phyloP scores from a whole-genome alignment of 345 rosid species.

The Linum trigynum region DNA sequence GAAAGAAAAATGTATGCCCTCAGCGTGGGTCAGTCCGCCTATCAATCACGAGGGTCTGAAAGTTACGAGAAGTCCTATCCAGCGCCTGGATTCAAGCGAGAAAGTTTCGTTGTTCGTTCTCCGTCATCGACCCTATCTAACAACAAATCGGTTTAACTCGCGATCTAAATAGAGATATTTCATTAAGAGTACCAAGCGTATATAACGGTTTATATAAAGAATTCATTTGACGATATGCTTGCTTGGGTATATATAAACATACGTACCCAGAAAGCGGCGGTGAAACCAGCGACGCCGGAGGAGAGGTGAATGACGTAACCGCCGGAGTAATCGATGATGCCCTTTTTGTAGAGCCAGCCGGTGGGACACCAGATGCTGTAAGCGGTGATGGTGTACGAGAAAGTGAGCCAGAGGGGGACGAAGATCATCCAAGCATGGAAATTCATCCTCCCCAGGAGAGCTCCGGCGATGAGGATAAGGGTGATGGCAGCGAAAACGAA shows the following conservation, averaged over 20 bases:
- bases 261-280: slow-evolving; percentile 32
- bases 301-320: slow-evolving; percentile 16
- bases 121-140: no score
- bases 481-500: slow-evolving; percentile 35
- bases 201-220: no score
- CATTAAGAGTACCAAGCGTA: no score
- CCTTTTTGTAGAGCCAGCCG: neutral
- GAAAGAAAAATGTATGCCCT: no score
- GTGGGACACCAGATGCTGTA: slow-evolving; percentile 31
- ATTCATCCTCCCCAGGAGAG: slow-evolving; percentile 33
- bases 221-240: no score
- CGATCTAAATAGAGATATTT: neutral
- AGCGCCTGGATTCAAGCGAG: no score
- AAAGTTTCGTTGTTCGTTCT: no score
- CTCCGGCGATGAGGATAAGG: slow-evolving; percentile 31
- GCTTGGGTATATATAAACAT: neutral
- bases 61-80: no score
- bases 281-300: slow-evolving; percentile 35
- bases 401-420: slow-evolving; percentile 36
- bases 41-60: no score
- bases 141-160: no score
- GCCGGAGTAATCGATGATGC: slow-evolving; percentile 1
- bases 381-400: slow-evolving; percentile 29
- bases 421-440: slow-evolving; percentile 38
- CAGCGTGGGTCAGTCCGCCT: no score